These are phyloP conservation scores for Ulmus americana DNA, from an alignment of 331 rosid species.

Conservation along the genomic window DNA sequence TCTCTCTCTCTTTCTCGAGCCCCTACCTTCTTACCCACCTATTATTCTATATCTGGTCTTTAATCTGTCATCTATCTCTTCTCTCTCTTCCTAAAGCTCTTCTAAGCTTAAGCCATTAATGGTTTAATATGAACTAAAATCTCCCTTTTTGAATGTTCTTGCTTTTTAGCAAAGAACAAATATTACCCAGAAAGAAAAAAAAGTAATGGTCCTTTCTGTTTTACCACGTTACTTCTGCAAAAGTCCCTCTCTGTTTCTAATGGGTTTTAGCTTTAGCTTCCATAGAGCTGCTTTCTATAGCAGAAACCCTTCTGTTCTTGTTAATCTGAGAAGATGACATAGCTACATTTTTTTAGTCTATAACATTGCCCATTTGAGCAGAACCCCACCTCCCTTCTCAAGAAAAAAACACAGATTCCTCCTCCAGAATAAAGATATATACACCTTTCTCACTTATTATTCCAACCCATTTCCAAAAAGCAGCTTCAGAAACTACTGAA, in stretches of 20 bases:
- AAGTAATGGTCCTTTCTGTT: neutral
- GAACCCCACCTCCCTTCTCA: slow-evolving; percentile 39
- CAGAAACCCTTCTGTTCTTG: slow-evolving; percentile 17
- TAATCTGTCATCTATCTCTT: slow-evolving; percentile 16
- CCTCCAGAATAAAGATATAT: slow-evolving; percentile 12
- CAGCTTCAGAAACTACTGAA: slow-evolving; percentile 15
- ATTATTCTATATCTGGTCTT: slow-evolving; percentile 17
- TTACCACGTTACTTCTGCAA: neutral
- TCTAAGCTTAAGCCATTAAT: slow-evolving; percentile 10
- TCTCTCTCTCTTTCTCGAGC: slow-evolving; percentile 93
- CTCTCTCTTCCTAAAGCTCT: slow-evolving; percentile 13
- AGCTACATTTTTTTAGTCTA: slow-evolving; percentile 27
- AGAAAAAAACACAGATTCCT: slow-evolving; percentile 35
- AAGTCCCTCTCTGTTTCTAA: slow-evolving; percentile 10
- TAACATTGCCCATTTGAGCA: slow-evolving; percentile 29
- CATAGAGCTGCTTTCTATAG: slow-evolving; percentile 13
- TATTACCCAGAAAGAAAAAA: neutral
- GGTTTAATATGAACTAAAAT: slow-evolving; percentile 9
- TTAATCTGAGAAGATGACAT: slow-evolving; percentile 24
- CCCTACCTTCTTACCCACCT: slow-evolving; percentile 59
- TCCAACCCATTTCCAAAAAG: slow-evolving; percentile 24
- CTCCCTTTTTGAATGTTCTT: slow-evolving; percentile 16
- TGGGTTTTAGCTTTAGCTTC: slow-evolving; percentile 27
- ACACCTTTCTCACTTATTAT: slow-evolving; percentile 36
- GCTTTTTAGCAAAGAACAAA: slow-evolving; percentile 3